Conservation (phyloP, 257 asterid genomes). For the Ilex aquifolium region DNA sequence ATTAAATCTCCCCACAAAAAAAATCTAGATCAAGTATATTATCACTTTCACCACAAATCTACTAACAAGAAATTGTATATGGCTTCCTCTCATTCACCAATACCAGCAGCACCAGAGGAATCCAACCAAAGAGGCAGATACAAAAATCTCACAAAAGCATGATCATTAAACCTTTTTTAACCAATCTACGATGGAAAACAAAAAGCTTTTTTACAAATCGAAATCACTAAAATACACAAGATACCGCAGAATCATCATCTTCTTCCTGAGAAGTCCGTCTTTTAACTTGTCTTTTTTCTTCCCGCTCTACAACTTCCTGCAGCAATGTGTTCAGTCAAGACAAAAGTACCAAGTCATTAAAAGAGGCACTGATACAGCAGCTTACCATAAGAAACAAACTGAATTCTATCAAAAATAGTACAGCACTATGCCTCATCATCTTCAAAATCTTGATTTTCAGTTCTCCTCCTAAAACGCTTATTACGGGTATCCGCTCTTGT, state of each 20-base stretch:
- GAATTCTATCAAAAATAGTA: slow-evolving; percentile 25
- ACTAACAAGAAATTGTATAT: no score
- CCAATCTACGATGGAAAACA: background rate
- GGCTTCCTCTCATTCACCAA: background rate
- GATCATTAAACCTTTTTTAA: background rate
- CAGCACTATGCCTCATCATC: slow-evolving; percentile 65
- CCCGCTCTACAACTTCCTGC: slow-evolving; percentile 36
- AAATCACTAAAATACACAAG: slow-evolving; percentile 3
- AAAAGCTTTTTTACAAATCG: background rate
- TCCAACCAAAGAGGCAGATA: background rate
- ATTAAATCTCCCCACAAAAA: background rate
- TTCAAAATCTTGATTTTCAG: slow-evolving; percentile 50
- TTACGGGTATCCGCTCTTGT: slow-evolving; percentile 44
- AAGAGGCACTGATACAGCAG: slow-evolving; percentile 17
- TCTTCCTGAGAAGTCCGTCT: slow-evolving; percentile 49
- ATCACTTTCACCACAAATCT: background rate
- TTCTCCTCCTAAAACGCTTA: slow-evolving; percentile 80
- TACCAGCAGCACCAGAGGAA: background rate
- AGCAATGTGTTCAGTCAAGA: slow-evolving; percentile 28
- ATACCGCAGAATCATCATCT: slow-evolving; percentile 78
- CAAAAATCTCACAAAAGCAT: background rate
- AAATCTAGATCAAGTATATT: no score
- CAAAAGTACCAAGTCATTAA: slow-evolving; percentile 15
- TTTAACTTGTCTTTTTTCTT: slow-evolving; percentile 51
- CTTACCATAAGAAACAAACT: slow-evolving; percentile 20